Evolutionary conservation across 2,329 filamentous ascomycete species (phyloP), one percentile per base, ranked within the genome.

Genomic region (Cryphonectria carpinicola): DNA sequence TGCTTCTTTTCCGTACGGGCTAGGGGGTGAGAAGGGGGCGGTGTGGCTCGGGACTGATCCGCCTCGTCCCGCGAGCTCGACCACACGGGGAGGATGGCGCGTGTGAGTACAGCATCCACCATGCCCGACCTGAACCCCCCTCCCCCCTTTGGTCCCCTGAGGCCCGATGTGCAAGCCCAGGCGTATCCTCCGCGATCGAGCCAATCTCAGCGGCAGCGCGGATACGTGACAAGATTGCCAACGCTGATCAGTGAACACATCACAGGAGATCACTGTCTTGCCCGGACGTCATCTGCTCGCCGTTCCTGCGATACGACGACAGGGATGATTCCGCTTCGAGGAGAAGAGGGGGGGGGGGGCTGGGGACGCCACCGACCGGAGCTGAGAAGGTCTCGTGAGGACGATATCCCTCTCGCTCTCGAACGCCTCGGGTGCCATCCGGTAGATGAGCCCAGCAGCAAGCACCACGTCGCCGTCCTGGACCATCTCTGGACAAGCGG

Each of bases 351-450:
- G 22, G 25, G 54, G 61, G 70, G 46, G 22, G 25, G 54, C 25
- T 58, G 25, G 54, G 46, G 25, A 19, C 28, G 54, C 65, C 68
- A 68, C 35, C 25, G 65, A 68, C 65, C 70, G 35, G 61, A 61
- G 46, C 22, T n/a, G 46, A 49, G 46, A 49, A 49, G 68, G 61
- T 61, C 67, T 61, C 67, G 61, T 4, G 68, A 66, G 6, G n/a
- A 32, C 3, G 19, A 35, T 19, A 1, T n/a, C 8, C 11, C 22
- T 61, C 25, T 67, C 25, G 65, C 28, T 69, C 35, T 58, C 54
- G 61, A 25, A 60, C 43, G 67, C 19, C 17, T 69, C 35, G 25
- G 46, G 25, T 52, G 49, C 37, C 58, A 22, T 65, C 28, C 28
- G 63, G 63, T 28, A 49, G 32, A 43, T 22, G 25, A 49, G 41